Percentiles rank a stretch among this genome's conserved stretches.
phyloP scores from a whole-genome alignment of 2,329 filamentous ascomycete species.

The Arthrinium phaeospermum region DNA sequence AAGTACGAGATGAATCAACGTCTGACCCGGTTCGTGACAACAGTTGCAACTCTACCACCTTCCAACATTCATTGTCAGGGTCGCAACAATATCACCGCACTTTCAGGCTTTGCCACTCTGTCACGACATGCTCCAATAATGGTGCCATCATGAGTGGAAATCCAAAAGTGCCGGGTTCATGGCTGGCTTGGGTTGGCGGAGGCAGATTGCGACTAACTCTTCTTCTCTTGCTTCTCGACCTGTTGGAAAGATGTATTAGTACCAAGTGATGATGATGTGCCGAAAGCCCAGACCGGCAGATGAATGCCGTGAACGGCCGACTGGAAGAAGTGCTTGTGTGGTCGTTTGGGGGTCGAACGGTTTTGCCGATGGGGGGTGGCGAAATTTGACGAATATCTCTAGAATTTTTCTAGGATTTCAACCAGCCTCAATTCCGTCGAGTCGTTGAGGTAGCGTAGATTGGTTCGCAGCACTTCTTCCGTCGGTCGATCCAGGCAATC shows the following conservation, averaged over 20 bases:
- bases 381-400: not conserved
- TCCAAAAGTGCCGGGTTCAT: not conserved
- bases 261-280: slow-evolving; percentile 10
- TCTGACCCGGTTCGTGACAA: not conserved
- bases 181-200: not conserved
- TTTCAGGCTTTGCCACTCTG: not conserved
- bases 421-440: not conserved
- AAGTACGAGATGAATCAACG: not conserved
- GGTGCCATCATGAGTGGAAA: not conserved
- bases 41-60: not conserved
- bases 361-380: slow-evolving; percentile 4
- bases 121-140: not conserved
- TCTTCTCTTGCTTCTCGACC: slow-evolving; percentile 71
- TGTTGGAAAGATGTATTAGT: slow-evolving; percentile 22
- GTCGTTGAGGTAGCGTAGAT: not conserved
- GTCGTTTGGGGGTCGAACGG: not conserved
- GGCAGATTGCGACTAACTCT: slow-evolving; percentile 56
- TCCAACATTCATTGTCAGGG: not conserved
- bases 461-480: not conserved
- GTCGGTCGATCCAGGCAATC: slow-evolving; percentile 6
- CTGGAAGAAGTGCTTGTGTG: not conserved
- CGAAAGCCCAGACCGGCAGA: not conserved
- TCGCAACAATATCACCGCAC: not conserved
- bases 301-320: not conserved
- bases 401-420: not conserved